Conservation (phyloP, 1,139 yeast species). For the Entelexis sorbosivorans region DNA sequence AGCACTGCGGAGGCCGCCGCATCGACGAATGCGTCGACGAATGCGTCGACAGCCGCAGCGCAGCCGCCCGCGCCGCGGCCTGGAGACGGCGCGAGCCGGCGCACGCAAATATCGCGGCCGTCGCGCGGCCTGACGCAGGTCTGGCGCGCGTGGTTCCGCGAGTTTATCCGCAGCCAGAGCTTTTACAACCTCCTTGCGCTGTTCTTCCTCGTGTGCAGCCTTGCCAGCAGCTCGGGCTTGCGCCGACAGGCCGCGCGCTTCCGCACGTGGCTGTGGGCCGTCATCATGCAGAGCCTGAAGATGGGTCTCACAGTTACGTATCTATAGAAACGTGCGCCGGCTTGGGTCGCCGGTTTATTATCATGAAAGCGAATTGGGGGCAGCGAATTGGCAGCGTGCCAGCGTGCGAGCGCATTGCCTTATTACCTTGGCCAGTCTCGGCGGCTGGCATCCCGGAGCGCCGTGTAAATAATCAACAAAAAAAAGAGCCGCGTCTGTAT, state of each 20-base stretch:
- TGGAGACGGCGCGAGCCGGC: neutral
- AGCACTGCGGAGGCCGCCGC: neutral
- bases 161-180: slow-evolving; percentile 18
- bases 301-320: slow-evolving; percentile 24
- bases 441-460: no score
- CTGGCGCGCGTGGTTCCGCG: slow-evolving; percentile 16
- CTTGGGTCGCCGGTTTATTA: no score
- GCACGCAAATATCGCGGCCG: neutral
- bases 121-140: slow-evolving; percentile 4
- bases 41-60: no score
- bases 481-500: no score
- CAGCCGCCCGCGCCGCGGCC: no score
- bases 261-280: slow-evolving; percentile 18
- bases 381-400: no score
- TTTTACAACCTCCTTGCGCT: slow-evolving; percentile 16
- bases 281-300: slow-evolving; percentile 12
- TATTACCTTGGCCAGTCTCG: no score
- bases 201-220: slow-evolving; percentile 14
- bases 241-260: slow-evolving; percentile 9
- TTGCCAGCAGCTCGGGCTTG: slow-evolving; percentile 12
- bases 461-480: no score
- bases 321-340: slow-evolving; percentile 5
- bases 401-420: no score
- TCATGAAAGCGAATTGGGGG: no score
- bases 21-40: no score